Conservation (phyloP, 306 rosid genomes). For the Prunus mume region DNA sequence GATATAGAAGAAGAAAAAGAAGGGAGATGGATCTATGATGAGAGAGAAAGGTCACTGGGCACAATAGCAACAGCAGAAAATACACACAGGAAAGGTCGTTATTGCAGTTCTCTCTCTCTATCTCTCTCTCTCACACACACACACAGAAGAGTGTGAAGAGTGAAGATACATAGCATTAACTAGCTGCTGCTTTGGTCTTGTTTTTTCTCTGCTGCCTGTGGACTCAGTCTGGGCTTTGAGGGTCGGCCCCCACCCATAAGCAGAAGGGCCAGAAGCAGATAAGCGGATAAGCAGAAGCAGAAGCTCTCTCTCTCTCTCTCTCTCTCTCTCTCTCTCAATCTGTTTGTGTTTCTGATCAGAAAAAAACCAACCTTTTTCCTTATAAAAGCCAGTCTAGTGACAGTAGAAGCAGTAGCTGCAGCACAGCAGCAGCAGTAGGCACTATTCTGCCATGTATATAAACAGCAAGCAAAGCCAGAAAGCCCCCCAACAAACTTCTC, state of each 20-base stretch:
- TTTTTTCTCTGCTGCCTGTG: neutral
- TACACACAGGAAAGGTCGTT: conserved; percentile 52
- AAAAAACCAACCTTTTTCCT: neutral
- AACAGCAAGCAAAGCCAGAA: too few species aligned
- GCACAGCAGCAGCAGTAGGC: neutral
- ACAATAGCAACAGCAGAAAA: conserved; percentile 15
- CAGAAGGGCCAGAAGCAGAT: too few species aligned
- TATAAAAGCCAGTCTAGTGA: neutral
- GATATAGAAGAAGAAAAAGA: neutral
- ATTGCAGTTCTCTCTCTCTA: conserved; percentile 34
- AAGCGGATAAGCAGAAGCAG: neutral
- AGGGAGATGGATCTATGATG: conserved; percentile 16
- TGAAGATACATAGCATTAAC: too few species aligned
- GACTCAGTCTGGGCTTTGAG: neutral
- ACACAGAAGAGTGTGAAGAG: too few species aligned
- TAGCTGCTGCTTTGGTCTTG: conserved; percentile 14
- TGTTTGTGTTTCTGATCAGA: conserved; percentile 14
- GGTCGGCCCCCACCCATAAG: conserved; percentile 23
- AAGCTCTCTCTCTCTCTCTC: too few species aligned
- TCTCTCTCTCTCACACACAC: neutral
- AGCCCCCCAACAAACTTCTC: neutral
- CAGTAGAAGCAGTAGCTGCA: conserved; percentile 3
- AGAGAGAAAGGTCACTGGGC: conserved; percentile 28
- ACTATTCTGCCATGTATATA: neutral
- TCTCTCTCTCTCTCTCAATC: conserved; percentile 13